Evolutionary conservation across 768 basidiomycete genomes (phyloP).

Genomic region (Tylopilus sp.): DNA sequence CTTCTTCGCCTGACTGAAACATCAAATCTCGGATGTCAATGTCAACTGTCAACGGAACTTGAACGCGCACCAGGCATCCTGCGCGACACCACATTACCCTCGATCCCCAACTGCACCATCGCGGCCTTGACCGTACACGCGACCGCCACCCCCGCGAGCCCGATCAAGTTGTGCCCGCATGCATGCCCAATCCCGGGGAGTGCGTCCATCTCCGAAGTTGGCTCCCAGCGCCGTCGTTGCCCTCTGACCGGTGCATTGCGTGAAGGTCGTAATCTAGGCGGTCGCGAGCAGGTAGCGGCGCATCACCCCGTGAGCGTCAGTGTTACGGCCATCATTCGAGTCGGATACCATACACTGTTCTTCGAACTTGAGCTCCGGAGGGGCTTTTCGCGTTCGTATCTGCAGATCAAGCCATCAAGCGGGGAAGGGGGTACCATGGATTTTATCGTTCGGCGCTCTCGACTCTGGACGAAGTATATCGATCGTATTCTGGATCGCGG

Average conservation of each 20-base stretch:
- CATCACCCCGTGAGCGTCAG: constrained; percentile 48
- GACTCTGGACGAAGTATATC: constrained; percentile 50
- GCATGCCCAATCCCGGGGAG: too few relatives aligned
- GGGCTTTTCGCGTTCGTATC: constrained; percentile 38
- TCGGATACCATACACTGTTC: constrained; percentile 49
- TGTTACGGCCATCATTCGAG: too few relatives aligned
- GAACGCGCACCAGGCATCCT: constrained; percentile 67
- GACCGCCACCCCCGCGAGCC: constrained; percentile 67
- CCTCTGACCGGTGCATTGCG: constrained; percentile 25
- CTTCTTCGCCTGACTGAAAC: too few relatives aligned
- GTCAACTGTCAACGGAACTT: too few relatives aligned
- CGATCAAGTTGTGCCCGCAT: too few relatives aligned
- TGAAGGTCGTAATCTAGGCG: constrained; percentile 69
- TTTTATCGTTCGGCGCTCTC: constrained; percentile 58
- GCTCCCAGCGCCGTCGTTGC: constrained; percentile 45
- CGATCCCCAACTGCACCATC: constrained; percentile 55
- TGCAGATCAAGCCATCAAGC: too few relatives aligned
- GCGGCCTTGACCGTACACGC: constrained; percentile 63
- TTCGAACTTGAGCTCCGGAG: constrained; percentile 66
- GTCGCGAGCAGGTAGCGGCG: constrained; percentile 63
- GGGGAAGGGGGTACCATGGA: constrained; percentile 49
- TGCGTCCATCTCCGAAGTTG: constrained; percentile 79
- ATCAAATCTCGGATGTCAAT: too few relatives aligned
- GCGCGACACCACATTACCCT: constrained; percentile 64
- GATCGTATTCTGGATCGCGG: constrained; percentile 56